phyloP scores from a whole-genome alignment of 2,329 filamentous ascomycete genomes.

The Penicillium sp. region DNA sequence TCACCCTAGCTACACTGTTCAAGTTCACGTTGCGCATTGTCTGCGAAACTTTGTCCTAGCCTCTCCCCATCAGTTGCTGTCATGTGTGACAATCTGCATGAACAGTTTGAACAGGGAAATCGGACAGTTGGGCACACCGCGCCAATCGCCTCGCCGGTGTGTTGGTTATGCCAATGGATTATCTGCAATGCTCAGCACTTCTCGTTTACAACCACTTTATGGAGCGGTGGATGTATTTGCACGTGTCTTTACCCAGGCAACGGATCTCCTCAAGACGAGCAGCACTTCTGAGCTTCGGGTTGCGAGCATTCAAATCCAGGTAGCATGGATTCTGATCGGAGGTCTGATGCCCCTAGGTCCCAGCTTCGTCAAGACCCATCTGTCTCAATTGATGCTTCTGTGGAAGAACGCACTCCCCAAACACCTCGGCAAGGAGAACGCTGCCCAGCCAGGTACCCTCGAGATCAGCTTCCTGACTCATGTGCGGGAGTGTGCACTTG shows the following conservation, averaged over 20 bases:
- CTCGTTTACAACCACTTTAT: constrained; percentile 81
- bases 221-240: constrained; percentile 96
- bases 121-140: constrained; percentile 67
- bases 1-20: constrained; percentile 94
- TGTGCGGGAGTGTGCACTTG: constrained; percentile 88
- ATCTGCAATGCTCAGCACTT: constrained; percentile 85
- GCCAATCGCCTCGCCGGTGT: constrained; percentile 78
- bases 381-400: constrained; percentile 85
- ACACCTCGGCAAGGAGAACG: constrained; percentile 88
- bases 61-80: constrained; percentile 86
- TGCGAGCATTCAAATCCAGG: constrained; percentile 92
- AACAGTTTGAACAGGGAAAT: constrained; percentile 89
- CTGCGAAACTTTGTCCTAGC: constrained; percentile 83
- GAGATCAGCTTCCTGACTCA: constrained; percentile 93
- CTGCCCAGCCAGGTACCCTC: constrained; percentile 74
- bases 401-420: constrained; percentile 98
- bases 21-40: constrained; percentile 83
- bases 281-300: constrained; percentile 85
- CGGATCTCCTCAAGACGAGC: constrained; percentile 85
- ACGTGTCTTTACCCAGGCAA: constrained; percentile 84
- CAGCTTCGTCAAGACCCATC: constrained; percentile 97
- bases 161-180: constrained; percentile 89
- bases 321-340: constrained; percentile 95
- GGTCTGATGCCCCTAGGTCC: constrained; percentile 94
- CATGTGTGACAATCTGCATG: constrained; percentile 92